Base-by-base conservation (phyloP, 805 yeast genomes). In the Nakazawaea siamensis region DNA sequence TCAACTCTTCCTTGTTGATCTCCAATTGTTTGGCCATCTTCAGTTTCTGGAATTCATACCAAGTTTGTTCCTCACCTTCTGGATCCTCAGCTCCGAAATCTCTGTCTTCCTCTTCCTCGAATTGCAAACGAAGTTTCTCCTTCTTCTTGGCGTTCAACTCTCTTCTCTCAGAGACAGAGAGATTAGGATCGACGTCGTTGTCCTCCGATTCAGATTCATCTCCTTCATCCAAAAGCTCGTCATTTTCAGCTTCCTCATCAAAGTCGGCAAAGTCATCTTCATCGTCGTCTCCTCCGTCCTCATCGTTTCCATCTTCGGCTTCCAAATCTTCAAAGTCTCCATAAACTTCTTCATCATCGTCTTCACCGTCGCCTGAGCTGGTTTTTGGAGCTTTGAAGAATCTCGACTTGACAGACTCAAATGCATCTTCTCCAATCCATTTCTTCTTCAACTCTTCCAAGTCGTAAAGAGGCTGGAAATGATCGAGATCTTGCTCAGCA, bases 41-140 rank as follows among this genome's bases (percentile, higher is more conserved):
- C 41, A 95, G 94, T 64, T 92, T 92, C 57, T 92, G 97, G 57
- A 82, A 76, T 55, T 90, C 97, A 55, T 90, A 92, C 98, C 98
- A 92, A 0, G 96, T 87, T 49, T 90, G 97, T 38, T 85, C 86
- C 51, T 83, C 94, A 37, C 73, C 80, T 52, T 83, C 87, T 10
- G 84, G 84, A 43, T 85, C 95, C 43, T 80, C 84, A 18, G 78
- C 86, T 13, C 83, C 84, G 45, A 75, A 74, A 39, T 75, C 80
- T 29, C 76, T 76, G 38, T 46, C 50, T 47, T 79, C 87, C 53
- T 79, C 86, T 34, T 77, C 86, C 51, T 92, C 97, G 51, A 92
- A 86, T 53, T 92, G 97, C 49, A 84, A 67, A 40, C 87, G 78
- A 40, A 90, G 66, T 49, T 83, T 79, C 44, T 88, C 97, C 50